Base-by-base conservation (phyloP, 352 stramenopile species). In the Pythium utonaiense region DNA sequence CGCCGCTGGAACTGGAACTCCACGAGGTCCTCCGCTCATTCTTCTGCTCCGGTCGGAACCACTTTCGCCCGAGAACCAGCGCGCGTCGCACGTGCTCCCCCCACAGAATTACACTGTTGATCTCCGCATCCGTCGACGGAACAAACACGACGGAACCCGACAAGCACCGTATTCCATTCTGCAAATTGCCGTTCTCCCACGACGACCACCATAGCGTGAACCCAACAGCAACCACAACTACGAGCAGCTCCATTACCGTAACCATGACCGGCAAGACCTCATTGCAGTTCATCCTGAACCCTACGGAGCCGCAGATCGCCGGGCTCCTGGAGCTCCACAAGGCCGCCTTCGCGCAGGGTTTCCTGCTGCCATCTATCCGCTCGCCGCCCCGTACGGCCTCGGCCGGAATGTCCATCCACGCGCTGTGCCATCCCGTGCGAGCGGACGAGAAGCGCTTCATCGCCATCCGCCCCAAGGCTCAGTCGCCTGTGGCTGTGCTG, bases 241-340 rank as follows among this genome's bases (percentile, higher is more conserved):
- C 5, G 34, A 41, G 12, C n/a, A n/a, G n/a, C 45, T 8, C 52
- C 33, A 48, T n/a, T 8, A 40, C 25, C n/a, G 7, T 21, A 33
- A 48, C 19, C 10, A 67, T 67, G 60, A 4, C 53, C 0, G 44
- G 30, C 48, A 68, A 68, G 41, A 53, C 54, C 6, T 62, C 61
- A 9, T 49, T 68, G 17, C 48, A 59, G 17, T 68, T 68, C 24
- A 68, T 68, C 36, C 24, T 68, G 14, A 68, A 68, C 25, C 61
- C 61, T 1, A 47, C 31, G 10, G 53, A 54, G 22, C 40, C 61
- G 12, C 54, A 42, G 10, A 56, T 68, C 17, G 28, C 34, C 8
- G 49, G n/a, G 30, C 50, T 60, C 10, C 49, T 67, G 25, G 53
- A 61, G 36, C 60, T 62, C 14, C 60, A 62, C 44, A 53, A 60